Evolutionary conservation across 192 early-diverging fungal genomes (phyloP), one percentile per base, ranked within the genome.

Genomic region (Umbelopsis vinacea): DNA sequence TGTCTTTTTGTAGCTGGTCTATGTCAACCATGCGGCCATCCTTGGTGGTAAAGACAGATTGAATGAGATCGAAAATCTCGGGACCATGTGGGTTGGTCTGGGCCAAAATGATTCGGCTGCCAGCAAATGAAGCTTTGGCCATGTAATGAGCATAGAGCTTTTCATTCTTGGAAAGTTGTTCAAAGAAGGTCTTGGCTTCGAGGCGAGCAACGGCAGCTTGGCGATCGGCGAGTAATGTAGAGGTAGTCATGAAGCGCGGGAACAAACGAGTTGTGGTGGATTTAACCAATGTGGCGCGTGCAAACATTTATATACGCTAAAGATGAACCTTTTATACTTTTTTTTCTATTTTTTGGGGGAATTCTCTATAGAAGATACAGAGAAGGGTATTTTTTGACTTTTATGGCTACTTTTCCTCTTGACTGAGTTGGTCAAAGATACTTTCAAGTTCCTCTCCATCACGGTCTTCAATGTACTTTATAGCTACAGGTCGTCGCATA

Each of bases 91-190:
- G 76, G 43, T 75, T 81, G 14, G 78, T 79, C 10, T 83, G 83
- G 35, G 67, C 47, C 3, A 81, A 24, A 48, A 82, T 67, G 40
- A 86, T 77, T 26, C 77, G 76, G 29, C 82, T 68, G 43, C 87
- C 88, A 4, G 73, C 85, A 70, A 84, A 89, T n/a, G 82, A 70
- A 21, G 88, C 88, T 21, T 77, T 77, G 12, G 78, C 75, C 74
- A 89, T 83, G 71, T 79, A 80, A 67, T 89, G 87, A 6, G 81
- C 85, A 74, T 89, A 89, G 2, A 74, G 74, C 63, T 88, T 78
- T 72, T 89, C 84, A 17, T 74, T 75, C 17, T 71, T 54, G 11
- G 81, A 55, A 17, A 89, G 78, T 5, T 80, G 33, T 0, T 85
- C 77, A 72, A 88, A 89, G 69, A 82, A 84, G 46, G 74, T 67